Conservation (phyloP, 176 grass and related monocot species). For the Rhynchospora tenuis region DNA sequence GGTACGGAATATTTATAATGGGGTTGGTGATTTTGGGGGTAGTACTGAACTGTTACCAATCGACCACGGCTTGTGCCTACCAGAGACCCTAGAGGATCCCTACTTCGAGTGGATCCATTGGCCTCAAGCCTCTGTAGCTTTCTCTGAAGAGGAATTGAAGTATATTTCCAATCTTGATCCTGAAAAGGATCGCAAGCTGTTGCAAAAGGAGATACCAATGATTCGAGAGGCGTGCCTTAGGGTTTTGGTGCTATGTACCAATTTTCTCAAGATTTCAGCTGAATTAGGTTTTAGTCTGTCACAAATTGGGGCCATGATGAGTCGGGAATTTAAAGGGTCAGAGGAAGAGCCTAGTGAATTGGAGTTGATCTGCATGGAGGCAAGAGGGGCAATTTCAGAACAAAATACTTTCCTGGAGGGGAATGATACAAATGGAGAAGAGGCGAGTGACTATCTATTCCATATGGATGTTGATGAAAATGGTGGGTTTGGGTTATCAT, state of each 20-base stretch:
- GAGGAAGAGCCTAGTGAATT: constrained; percentile 83
- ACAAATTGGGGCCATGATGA: constrained; percentile 94
- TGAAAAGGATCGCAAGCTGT: constrained; percentile 69
- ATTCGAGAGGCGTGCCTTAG: constrained; percentile 84
- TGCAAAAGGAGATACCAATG: constrained; percentile 71
- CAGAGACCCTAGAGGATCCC: constrained; percentile 85
- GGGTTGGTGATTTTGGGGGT: constrained; percentile 48
- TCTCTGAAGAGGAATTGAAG: constrained; percentile 69
- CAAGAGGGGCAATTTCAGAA: constrained; percentile 56
- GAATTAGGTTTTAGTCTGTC: constrained; percentile 70
- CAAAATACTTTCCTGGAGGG: background rate
- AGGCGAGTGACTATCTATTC: constrained; percentile 60
- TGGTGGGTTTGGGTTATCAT: constrained; percentile 41
- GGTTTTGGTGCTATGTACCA: constrained; percentile 72
- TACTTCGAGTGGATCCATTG: constrained; percentile 99
- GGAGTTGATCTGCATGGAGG: constrained; percentile 80
- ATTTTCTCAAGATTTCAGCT: constrained; percentile 81
- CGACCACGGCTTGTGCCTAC: constrained; percentile 83
- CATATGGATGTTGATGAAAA: constrained; percentile 67
- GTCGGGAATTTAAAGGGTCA: constrained; percentile 51
- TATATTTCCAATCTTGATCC: constrained; percentile 80
- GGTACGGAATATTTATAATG: constrained; percentile 49
- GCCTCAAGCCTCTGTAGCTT: constrained; percentile 76
- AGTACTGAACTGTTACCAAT: constrained; percentile 70
- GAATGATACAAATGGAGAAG: constrained; percentile 33